A percentile compares a stretch with the other conserved stretches of the same genome.
Evolutionary conservation across 2,329 filamentous ascomycete species (phyloP).

Genomic region (Clonostachys byssicola): DNA sequence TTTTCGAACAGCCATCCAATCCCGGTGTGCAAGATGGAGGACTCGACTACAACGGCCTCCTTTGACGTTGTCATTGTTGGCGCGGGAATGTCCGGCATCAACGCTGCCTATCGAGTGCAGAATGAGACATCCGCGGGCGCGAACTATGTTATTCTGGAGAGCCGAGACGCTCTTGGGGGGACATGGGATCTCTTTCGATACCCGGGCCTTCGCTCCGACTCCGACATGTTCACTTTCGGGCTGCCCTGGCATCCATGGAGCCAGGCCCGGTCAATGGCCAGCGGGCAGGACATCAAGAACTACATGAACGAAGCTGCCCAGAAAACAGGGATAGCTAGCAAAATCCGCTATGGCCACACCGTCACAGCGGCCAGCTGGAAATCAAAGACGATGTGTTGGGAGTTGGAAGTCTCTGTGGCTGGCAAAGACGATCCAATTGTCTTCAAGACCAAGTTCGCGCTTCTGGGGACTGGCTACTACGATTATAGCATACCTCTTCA

Average conservation of each 20-base stretch:
- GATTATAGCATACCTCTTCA: slow-evolving; percentile 62
- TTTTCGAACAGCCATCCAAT: no score
- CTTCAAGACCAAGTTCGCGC: slow-evolving; percentile 47
- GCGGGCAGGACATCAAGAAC: slow-evolving; percentile 42
- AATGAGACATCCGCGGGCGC: slow-evolving; percentile 44
- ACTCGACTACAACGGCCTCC: neutral
- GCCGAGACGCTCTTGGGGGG: slow-evolving; percentile 61
- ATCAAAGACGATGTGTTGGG: slow-evolving; percentile 24
- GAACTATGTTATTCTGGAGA: slow-evolving; percentile 64
- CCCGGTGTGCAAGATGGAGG: no score
- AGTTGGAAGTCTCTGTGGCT: slow-evolving; percentile 7
- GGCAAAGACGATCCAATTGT: slow-evolving; percentile 5
- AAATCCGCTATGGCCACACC: slow-evolving; percentile 47
- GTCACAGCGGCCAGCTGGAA: slow-evolving; percentile 20
- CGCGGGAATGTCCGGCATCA: slow-evolving; percentile 71
- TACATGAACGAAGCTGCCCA: slow-evolving; percentile 51
- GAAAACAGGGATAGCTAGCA: slow-evolving; percentile 44
- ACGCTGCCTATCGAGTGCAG: slow-evolving; percentile 65
- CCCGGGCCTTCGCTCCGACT: slow-evolving; percentile 68
- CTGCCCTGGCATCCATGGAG: slow-evolving; percentile 73
- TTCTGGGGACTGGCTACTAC: slow-evolving; percentile 66
- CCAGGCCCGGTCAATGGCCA: slow-evolving; percentile 41
- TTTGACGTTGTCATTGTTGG: slow-evolving; percentile 62
- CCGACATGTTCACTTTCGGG: slow-evolving; percentile 56
- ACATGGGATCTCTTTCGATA: slow-evolving; percentile 80